Evolutionary conservation across 2,329 filamentous ascomycete genomes (phyloP), one percentile per base, ranked within the genome.

Genomic region (Colletotrichum nymphaeae): DNA sequence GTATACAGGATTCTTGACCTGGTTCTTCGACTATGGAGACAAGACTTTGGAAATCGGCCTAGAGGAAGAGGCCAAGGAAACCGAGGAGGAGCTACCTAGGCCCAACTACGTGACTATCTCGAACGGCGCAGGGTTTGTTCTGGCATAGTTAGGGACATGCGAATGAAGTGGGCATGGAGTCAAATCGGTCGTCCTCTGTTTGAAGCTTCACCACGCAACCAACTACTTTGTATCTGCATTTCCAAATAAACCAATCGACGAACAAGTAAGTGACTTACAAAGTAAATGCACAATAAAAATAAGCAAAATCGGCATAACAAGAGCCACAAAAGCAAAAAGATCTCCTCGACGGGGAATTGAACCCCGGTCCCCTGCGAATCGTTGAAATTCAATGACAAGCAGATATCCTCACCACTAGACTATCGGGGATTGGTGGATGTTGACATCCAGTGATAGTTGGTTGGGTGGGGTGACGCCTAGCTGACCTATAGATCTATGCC

Each of bases 371-470:
- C 69, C 69, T 53, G 69, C 69, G 65, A 62, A 62, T 62, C 56
- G 56, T 24, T 2, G 24, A 3, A 24, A 2, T 24, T 24, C 24
- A 3, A 3, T 24, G 24, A 73, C 70, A 73, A 73, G 70, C 70
- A 42, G 70, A 73, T 73, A 73, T 73, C 70, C 70, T 72, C 66
- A 72, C 70, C 70, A 73, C 70, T 73, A 73, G 70, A 73, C 70
- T 73, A 73, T 73, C 66, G 59, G 14, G 70, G 70, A 73, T 35
- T 37, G 30, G 4, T 59, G 56, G 30, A 3, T 24, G 19, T 49
- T 3, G 1, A 1, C 60, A 53, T 16, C 60, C 60, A 63, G 16
- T 67, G 53, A 60, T 67, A 65, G 49, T 59, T 30, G 26, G n/a
- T n/a, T 59, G 14, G 14, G 14, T 28, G 53, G 24, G 8, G n/a